A percentile compares a stretch with the other conserved stretches of the same genome.
phyloP scores from a whole-genome alignment of 768 basidiomycete genomes.

The Lentinula edodes region DNA sequence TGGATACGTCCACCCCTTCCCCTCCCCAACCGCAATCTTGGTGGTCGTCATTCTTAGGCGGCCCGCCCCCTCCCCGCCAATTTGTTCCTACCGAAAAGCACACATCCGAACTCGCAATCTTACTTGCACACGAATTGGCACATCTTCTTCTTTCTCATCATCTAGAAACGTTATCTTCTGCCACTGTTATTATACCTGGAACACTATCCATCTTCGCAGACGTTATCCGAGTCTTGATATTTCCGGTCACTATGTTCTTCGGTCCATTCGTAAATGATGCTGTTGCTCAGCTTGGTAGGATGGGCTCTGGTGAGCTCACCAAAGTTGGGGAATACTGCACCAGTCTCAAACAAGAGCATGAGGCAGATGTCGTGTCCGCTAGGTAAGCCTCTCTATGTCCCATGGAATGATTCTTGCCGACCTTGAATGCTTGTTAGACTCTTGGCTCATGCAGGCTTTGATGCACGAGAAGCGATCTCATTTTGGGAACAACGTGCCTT shows the following conservation, averaged over 20 bases:
- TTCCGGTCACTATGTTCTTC: slow-evolving; percentile 86
- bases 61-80: slow-evolving; percentile 26
- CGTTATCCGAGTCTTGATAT: slow-evolving; percentile 69
- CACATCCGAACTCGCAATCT: slow-evolving; percentile 81
- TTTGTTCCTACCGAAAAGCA: slow-evolving; percentile 72
- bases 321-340: slow-evolving; percentile 74
- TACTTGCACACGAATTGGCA: slow-evolving; percentile 90
- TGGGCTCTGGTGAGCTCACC: slow-evolving; percentile 69
- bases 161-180: slow-evolving; percentile 84
- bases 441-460: slow-evolving; percentile 89
- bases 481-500: slow-evolving; percentile 74
- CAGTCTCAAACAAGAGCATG: slow-evolving; percentile 79
- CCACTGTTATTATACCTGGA: slow-evolving; percentile 77
- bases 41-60: slow-evolving; percentile 44
- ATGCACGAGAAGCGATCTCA: slow-evolving; percentile 71
- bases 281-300: slow-evolving; percentile 72
- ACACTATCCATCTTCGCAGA: slow-evolving; percentile 75
- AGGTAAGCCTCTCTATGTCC: slow-evolving; percentile 40
- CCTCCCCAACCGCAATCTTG: slow-evolving; percentile 28
- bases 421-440: slow-evolving; percentile 41
- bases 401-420: background rate
- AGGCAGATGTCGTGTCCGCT: slow-evolving; percentile 87
- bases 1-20: slow-evolving; percentile 14
- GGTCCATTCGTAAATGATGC: slow-evolving; percentile 97
- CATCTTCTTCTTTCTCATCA: slow-evolving; percentile 91